Conservation (phyloP, 129 eudicot species). For the sunflower (Helianthus annuus) region HanXRQr2.0-SUNRISE NC_035433.2:61794433-61794932, state of each 20-base stretch:
- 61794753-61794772: slow-evolving; percentile 60
- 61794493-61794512: too few relatives aligned
- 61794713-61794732: slow-evolving; percentile 40
- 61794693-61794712: slow-evolving; percentile 58
- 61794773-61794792: slow-evolving; percentile 69
- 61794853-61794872: slow-evolving; percentile 74
- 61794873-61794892: slow-evolving; percentile 79
- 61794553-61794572: neutral
- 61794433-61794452: slow-evolving; percentile 20
- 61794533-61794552: too few relatives aligned
- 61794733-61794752: slow-evolving; percentile 47
- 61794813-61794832: slow-evolving; percentile 63
- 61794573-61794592: slow-evolving; percentile 20
- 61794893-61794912: slow-evolving; percentile 79
- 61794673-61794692: slow-evolving; percentile 72
- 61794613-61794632: slow-evolving; percentile 96
- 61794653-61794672: slow-evolving; percentile 79
- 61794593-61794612: slow-evolving; percentile 62
- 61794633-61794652: slow-evolving; percentile 85
- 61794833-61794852: slow-evolving; percentile 53
- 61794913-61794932: slow-evolving; percentile 82
- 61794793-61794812: slow-evolving; percentile 64
- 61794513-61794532: slow-evolving; percentile 16
- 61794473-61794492: too few relatives aligned
- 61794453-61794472: too few relatives aligned